Conservation (phyloP, 2,329 filamentous ascomycete species). For the Xylaria sp. region DNA sequence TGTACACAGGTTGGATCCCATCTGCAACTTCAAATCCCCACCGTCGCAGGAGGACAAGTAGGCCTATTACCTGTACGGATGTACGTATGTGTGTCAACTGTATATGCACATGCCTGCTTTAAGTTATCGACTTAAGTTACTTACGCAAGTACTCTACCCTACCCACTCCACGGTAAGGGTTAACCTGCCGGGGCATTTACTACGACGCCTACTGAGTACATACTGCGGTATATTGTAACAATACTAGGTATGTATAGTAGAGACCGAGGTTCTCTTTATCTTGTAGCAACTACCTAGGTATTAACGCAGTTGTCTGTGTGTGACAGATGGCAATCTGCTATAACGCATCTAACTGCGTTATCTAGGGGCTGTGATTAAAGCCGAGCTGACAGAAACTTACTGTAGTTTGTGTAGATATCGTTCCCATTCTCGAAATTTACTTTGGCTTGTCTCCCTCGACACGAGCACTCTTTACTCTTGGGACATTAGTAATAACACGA, state of each 20-base stretch:
- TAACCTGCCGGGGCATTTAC: not conserved
- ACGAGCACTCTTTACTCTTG: not conserved
- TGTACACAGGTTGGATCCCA: slow-evolving; percentile 1
- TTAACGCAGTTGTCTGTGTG: not conserved
- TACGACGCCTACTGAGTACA: not conserved
- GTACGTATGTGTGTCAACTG: not conserved
- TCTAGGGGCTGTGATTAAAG: slow-evolving; percentile 3
- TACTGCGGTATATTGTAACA: not conserved
- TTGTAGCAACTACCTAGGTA: too few relatives aligned
- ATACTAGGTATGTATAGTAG: not conserved
- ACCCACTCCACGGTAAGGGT: not conserved
- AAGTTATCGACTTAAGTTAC: not conserved
- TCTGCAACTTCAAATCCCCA: slow-evolving; percentile 11
- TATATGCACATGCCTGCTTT: not conserved
- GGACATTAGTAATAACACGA: not conserved
- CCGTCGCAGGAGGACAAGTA: not conserved
- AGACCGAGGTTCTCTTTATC: too few relatives aligned
- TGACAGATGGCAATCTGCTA: not conserved
- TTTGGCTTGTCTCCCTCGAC: slow-evolving; percentile 1
- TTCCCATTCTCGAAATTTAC: not conserved
- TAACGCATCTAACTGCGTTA: not conserved
- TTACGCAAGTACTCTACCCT: not conserved
- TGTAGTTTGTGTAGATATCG: not conserved
- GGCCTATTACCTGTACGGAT: not conserved
- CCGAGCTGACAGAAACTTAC: slow-evolving; percentile 17